Conservation (phyloP, 306 rosid species). For the Quercus parvula region DNA sequence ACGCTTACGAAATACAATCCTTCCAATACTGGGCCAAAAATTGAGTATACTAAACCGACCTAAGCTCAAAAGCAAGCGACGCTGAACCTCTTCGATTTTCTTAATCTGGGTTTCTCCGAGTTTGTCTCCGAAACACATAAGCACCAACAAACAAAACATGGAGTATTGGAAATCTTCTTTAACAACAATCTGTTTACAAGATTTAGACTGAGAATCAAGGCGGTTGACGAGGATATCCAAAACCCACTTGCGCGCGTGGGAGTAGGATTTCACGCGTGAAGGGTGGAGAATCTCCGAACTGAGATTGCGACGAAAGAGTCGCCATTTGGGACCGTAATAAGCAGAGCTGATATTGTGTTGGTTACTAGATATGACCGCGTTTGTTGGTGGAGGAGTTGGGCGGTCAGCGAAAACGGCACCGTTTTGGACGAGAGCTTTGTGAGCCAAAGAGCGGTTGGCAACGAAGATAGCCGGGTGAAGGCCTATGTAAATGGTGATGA, state of each 20-base stretch:
- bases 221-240: constrained; percentile 18
- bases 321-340: constrained; percentile 38
- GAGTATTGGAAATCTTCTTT: not conserved
- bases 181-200: not conserved
- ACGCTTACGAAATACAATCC: not conserved
- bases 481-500: not conserved
- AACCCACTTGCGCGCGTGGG: constrained; percentile 25
- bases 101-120: not conserved
- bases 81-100: not conserved
- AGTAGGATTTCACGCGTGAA: constrained; percentile 22
- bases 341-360: constrained; percentile 29
- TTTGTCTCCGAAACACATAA: not conserved
- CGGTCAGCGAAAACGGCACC: constrained; percentile 13
- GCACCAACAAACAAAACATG: not conserved
- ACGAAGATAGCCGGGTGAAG: not conserved
- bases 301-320: constrained; percentile 43
- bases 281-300: constrained; percentile 34
- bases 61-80: not conserved
- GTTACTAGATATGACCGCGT: not conserved
- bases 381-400: not conserved
- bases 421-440: too few relatives aligned
- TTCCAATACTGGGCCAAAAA: not conserved
- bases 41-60: not conserved
- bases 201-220: not conserved
- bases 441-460: too few relatives aligned